Percentiles rank a stretch among this genome's conserved stretches.
These are phyloP conservation scores for Zymoseptoria ardabiliae DNA, from an alignment of 2,329 filamentous ascomycete species.

Conservation along the genomic window DNA sequence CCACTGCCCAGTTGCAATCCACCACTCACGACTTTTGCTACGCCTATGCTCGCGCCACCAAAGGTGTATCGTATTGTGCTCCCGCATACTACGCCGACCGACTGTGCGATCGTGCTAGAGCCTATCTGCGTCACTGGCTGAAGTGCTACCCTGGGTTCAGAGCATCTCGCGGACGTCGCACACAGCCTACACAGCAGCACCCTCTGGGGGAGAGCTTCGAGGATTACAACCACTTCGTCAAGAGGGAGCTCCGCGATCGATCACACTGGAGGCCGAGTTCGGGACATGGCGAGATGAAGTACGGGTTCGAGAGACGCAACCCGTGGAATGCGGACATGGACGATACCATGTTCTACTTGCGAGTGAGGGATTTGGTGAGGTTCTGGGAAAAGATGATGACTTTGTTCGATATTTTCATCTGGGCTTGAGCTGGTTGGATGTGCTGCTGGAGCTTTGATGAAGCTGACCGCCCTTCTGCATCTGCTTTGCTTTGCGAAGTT, in stretches of 20 bases:
- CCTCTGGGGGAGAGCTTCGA: not conserved
- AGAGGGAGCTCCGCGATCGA: not conserved
- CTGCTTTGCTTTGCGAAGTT: no score
- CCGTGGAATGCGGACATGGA: not conserved
- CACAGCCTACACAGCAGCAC: not conserved
- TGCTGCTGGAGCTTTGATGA: no score
- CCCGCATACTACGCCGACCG: conserved; percentile 36
- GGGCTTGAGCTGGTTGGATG: no score
- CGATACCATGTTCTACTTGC: not conserved
- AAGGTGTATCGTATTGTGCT: conserved; percentile 30
- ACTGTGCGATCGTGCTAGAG: conserved; percentile 32
- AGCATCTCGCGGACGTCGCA: not conserved
- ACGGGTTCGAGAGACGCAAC: not conserved
- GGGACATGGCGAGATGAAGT: no score
- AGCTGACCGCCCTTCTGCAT: no score
- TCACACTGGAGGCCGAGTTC: not conserved
- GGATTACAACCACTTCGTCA: not conserved
- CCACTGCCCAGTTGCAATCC: conserved; percentile 16
- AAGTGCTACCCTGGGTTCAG: not conserved
- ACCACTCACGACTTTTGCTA: conserved; percentile 30
- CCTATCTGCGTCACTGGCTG: conserved; percentile 20
- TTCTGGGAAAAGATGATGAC: no score
- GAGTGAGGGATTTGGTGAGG: not conserved
- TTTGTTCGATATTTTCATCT: no score
- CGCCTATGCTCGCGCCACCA: conserved; percentile 27